Conservation (phyloP, 371 early-diverging fungal genomes). For the Funneliformis caledonium region DNA sequence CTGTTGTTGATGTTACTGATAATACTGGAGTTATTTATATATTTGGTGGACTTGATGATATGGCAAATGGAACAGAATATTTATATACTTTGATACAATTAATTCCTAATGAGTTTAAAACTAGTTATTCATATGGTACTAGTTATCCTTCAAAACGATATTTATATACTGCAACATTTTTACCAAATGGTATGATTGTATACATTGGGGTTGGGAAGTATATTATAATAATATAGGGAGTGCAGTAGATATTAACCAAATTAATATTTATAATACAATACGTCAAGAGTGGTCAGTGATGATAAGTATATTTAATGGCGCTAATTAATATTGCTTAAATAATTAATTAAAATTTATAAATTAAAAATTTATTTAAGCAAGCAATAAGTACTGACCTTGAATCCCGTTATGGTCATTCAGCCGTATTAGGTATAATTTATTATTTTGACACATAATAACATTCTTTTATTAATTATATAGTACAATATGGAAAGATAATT, state of each 20-base stretch:
- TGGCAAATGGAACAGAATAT: background rate
- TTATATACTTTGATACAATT: background rate
- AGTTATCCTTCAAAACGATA: background rate
- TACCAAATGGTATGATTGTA: conserved; percentile 1
- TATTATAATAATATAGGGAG: background rate
- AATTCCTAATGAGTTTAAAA: background rate
- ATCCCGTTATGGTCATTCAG: background rate
- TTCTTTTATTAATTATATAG: background rate
- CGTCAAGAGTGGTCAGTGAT: background rate
- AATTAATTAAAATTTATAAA: background rate
- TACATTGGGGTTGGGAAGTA: conserved; percentile 5
- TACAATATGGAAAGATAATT: background rate
- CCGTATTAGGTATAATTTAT: background rate
- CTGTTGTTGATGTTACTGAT: background rate
- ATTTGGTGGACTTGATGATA: background rate
- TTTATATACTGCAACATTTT: background rate
- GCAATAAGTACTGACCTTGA: background rate
- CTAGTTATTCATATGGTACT: background rate
- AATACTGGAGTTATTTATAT: background rate
- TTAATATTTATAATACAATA: background rate
- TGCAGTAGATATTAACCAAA: background rate
- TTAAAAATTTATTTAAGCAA: background rate
- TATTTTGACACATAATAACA: background rate
- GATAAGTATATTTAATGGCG: background rate
- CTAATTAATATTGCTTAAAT: background rate